Percentiles rank a stretch among this genome's conserved stretches.
Evolutionary conservation across 139 green algal species (phyloP).

Genomic region (Diplosphaera chodatii): DNA sequence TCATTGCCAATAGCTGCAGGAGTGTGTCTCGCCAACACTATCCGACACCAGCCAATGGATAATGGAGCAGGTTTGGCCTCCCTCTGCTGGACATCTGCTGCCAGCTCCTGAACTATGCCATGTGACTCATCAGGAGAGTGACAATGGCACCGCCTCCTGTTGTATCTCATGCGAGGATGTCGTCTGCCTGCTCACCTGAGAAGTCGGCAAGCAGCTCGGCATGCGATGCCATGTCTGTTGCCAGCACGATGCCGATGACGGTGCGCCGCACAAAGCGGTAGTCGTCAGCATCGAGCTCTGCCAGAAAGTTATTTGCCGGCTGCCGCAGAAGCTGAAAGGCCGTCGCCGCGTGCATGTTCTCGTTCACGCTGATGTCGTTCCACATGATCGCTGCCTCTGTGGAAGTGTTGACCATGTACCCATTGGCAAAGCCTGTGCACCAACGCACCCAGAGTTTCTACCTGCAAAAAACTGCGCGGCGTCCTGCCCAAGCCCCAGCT

Average conservation of each 20-base stretch:
- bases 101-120: too few relatives aligned
- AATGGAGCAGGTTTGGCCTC: too few relatives aligned
- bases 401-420: conserved; percentile 48
- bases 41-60: too few relatives aligned
- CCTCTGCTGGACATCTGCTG: too few relatives aligned
- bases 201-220: conserved; percentile 20
- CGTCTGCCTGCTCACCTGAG: not conserved
- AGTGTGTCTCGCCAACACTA: too few relatives aligned
- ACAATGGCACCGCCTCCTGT: too few relatives aligned
- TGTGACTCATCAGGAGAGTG: too few relatives aligned
- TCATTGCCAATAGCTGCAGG: too few relatives aligned
- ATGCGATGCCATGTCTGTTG: conserved; percentile 58
- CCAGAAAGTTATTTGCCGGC: conserved; percentile 41
- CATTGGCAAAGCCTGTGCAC: conserved; percentile 61
- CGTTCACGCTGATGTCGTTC: conserved; percentile 58
- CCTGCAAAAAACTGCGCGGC: too few relatives aligned
- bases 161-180: too few relatives aligned
- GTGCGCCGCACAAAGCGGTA: conserved; percentile 30
- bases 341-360: conserved; percentile 52
- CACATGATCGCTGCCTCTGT: conserved; percentile 44
- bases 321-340: conserved; percentile 37
- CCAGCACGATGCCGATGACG: conserved; percentile 52
- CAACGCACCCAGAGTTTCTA: too few relatives aligned
- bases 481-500: too few relatives aligned
- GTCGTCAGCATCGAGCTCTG: conserved; percentile 16